These are phyloP conservation scores for Saxispiralis lemnorum DNA, from an alignment of 495 filamentous ascomycete species.

Conservation along the genomic window DNA sequence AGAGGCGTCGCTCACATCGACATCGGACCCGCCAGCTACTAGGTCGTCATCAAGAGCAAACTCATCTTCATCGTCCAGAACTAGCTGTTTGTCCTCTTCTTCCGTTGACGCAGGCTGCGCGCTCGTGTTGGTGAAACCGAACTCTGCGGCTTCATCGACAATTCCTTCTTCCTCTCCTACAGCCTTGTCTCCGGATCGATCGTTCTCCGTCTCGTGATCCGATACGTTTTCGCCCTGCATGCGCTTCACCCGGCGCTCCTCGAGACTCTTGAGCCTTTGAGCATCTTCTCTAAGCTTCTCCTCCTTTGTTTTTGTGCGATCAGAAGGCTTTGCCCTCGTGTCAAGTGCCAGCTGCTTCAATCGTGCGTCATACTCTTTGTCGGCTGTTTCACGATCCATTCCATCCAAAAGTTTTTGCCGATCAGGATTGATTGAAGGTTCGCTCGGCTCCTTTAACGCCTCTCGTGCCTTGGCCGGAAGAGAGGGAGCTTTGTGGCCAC, in stretches of 20 bases:
- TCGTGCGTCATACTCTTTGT: slow-evolving; percentile 70
- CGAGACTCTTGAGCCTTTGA: slow-evolving; percentile 54
- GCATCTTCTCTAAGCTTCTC: slow-evolving; percentile 65
- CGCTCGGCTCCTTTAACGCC: slow-evolving; percentile 15
- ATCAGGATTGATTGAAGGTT: slow-evolving; percentile 36
- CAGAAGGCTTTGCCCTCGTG: slow-evolving; percentile 62
- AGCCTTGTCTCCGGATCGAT: slow-evolving; percentile 22
- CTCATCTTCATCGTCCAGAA: slow-evolving; percentile 78
- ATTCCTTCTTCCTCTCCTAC: slow-evolving; percentile 27
- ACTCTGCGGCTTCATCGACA: slow-evolving; percentile 36
- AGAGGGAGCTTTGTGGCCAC: slow-evolving; percentile 26
- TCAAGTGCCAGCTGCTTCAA: slow-evolving; percentile 68
- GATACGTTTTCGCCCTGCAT: slow-evolving; percentile 45
- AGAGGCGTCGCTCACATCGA: slow-evolving; percentile 35
- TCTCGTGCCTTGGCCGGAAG: no score
- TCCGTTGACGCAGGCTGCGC: slow-evolving; percentile 5
- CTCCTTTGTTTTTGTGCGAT: slow-evolving; percentile 79
- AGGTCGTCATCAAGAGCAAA: slow-evolving; percentile 80
- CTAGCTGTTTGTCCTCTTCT: slow-evolving; percentile 26
- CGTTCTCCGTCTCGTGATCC: slow-evolving; percentile 12
- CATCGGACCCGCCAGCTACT: slow-evolving; percentile 47
- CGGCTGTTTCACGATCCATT: slow-evolving; percentile 42
- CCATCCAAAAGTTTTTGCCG: slow-evolving; percentile 41
- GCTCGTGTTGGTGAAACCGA: slow-evolving; percentile 31
- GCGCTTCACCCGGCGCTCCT: slow-evolving; percentile 52